Percentiles rank a stretch among this genome's conserved stretches.
Conservation (phyloP, 2,329 filamentous ascomycete species). For the Botrytis fragariae region DNA sequence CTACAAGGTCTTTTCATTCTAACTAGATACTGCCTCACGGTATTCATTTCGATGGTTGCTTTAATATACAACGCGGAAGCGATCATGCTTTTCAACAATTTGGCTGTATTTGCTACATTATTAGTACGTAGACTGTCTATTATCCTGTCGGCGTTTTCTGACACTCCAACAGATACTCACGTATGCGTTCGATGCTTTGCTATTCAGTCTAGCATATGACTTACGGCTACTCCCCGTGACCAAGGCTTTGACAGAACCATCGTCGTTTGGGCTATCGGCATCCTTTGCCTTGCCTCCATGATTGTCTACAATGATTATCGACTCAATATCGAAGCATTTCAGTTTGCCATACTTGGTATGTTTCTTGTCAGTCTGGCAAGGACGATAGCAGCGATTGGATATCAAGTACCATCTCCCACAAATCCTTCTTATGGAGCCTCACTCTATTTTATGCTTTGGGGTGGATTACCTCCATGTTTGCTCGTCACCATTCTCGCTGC, state of each 20-base stretch:
- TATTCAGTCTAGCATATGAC: constrained; percentile 28
- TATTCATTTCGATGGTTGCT: constrained; percentile 13
- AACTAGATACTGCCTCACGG: constrained; percentile 5
- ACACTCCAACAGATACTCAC: constrained; percentile 30
- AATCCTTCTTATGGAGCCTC: constrained; percentile 26
- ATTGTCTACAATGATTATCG: constrained; percentile 32
- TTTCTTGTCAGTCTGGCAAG: constrained; percentile 30
- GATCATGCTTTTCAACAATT: constrained; percentile 30
- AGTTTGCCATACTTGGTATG: constrained; percentile 26
- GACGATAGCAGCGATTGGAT: constrained; percentile 28
- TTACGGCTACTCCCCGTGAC: constrained; percentile 23
- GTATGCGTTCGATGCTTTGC: constrained; percentile 33
- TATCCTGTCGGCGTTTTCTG: constrained; percentile 5
- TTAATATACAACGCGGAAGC: constrained; percentile 23
- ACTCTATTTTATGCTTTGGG: constrained; percentile 29
- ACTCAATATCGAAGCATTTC: constrained; percentile 26
- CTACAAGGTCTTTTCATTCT: neutral
- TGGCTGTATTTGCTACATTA: constrained; percentile 33
- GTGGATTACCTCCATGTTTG: constrained; percentile 30
- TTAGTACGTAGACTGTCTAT: constrained; percentile 25
- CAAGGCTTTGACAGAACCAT: constrained; percentile 21
- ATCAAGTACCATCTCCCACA: constrained; percentile 25
- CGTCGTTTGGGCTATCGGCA: constrained; percentile 26
- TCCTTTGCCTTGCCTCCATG: constrained; percentile 20
- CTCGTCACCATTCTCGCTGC: constrained; percentile 29